Evolutionary conservation across 805 yeast species (phyloP), one percentile per base, ranked within the genome.

Genomic region (Lipomyces lipofer): DNA sequence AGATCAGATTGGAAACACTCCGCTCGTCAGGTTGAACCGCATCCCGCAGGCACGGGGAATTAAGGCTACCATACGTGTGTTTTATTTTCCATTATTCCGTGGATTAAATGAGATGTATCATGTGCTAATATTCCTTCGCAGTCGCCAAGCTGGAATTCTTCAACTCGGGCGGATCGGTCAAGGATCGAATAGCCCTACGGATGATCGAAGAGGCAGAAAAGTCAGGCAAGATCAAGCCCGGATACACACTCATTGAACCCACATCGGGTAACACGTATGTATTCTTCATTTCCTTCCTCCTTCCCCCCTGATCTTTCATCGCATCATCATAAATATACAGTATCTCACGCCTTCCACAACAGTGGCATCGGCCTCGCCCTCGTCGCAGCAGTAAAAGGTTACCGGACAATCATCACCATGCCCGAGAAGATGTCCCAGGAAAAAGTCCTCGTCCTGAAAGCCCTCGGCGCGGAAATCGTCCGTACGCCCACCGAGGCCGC

Each of bases 391-490:
- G 88, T 88, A 40, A 83, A 81, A 67, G 95, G 95, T 47, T 88
- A 88, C 74, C 77, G 92, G 70, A 86, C 92, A 47, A 88, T 88
- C 66, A 88, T 88, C 69, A 88, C 95, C 3, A 77, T 88, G 62
- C 96, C 96, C 15, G 95, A 88, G 75, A 88, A 88, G 74, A 88
- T 88, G 96, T 85, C 92, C 40, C 88, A 88, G 70, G 96, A 88
- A 68, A 88, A 88, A 69, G 95, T 88, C 28, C 82, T 91, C 46
- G 95, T 88, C 4, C 78, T 88, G 69, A 87, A 87, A 71, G 95
- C 95, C 4, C 77, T 88, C 56, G 96, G 96, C 55, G 95, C 96
- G 29, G 95, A 88, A 70, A 88, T 88, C 68, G 84, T 88, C 63
- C 81, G 96, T 76, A 88, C 96, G 10, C 95, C 96, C 49, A 88